Conservation (phyloP, 129 eudicot genomes). For the Rutidosis leptorrhynchoides region DNA sequence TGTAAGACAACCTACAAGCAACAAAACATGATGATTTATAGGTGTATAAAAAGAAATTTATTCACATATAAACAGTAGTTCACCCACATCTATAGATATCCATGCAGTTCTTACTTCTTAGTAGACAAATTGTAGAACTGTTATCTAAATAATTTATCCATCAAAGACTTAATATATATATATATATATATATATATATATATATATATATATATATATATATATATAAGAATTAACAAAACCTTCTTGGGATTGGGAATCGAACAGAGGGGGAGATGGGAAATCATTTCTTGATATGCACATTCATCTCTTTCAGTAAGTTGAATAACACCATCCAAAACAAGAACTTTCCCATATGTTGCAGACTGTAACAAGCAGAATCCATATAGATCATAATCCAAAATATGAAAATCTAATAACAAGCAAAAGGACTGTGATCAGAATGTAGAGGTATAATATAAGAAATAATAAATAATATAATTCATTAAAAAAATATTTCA, state of each 20-base stretch:
- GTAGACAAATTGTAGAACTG: neutral
- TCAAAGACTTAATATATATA: neutral
- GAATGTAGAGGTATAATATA: neutral
- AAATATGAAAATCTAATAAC: neutral
- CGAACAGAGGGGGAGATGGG: constrained; percentile 93
- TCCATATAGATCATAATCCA: neutral
- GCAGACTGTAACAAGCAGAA: constrained; percentile 59
- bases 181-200: neutral
- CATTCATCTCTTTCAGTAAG: constrained; percentile 98
- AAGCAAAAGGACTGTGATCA: neutral
- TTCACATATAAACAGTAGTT: neutral
- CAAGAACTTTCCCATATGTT: constrained; percentile 95
- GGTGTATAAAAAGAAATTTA: neutral
- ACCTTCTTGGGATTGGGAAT: constrained; percentile 95
- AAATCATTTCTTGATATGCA: constrained; percentile 97
- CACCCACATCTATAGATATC: neutral
- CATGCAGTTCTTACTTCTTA: neutral
- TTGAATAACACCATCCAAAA: constrained; percentile 96
- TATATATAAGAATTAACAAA: neutral
- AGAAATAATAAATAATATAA: neutral
- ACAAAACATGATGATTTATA: neutral
- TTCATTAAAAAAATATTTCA: neutral
- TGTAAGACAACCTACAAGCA: neutral
- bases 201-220: neutral
- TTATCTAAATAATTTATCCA: neutral